phyloP scores from a whole-genome alignment of 768 basidiomycete species.

The Mycena sanguinolenta region DNA sequence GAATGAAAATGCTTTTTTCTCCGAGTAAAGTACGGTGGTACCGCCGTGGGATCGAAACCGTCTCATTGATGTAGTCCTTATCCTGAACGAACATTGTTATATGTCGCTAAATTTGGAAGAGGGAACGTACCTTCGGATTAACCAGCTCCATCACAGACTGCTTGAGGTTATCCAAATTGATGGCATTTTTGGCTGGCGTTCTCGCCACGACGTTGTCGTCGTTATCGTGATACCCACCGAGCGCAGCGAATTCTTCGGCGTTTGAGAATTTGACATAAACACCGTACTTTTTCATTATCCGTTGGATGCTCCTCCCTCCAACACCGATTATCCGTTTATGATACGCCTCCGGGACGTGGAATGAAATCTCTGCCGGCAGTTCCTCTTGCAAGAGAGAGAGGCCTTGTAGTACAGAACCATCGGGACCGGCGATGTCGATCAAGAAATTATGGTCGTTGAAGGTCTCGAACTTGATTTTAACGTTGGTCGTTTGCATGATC shows the following conservation, averaged over 20 bases:
- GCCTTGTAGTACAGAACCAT: conserved; percentile 88
- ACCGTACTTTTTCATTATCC: conserved; percentile 99
- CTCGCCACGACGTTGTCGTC: conserved; percentile 99
- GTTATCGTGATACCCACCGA: conserved; percentile 96
- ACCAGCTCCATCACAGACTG: conserved; percentile 98
- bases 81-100: conserved; percentile 70
- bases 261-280: conserved; percentile 99
- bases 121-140: conserved; percentile 83
- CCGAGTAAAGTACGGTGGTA: conserved; percentile 96
- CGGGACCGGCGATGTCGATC: conserved; percentile 90
- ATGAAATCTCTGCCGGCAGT: conserved; percentile 97
- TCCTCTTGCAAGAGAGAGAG: conserved; percentile 94
- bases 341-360: conserved; percentile 98
- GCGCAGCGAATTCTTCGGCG: conserved; percentile 94
- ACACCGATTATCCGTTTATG: conserved; percentile 99
- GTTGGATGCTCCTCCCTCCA: conserved; percentile 96
- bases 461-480: conserved; percentile 99
- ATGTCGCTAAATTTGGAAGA: not conserved
- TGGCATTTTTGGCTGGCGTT: conserved; percentile 97
- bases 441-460: conserved; percentile 97
- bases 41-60: conserved; percentile 91
- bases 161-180: conserved; percentile 94
- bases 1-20: conserved; percentile 97
- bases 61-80: conserved; percentile 96
- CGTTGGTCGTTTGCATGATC: conserved; percentile 97